Base-by-base conservation (phyloP, 768 basidiomycete species). In the Termitomyces sp. region DNA sequence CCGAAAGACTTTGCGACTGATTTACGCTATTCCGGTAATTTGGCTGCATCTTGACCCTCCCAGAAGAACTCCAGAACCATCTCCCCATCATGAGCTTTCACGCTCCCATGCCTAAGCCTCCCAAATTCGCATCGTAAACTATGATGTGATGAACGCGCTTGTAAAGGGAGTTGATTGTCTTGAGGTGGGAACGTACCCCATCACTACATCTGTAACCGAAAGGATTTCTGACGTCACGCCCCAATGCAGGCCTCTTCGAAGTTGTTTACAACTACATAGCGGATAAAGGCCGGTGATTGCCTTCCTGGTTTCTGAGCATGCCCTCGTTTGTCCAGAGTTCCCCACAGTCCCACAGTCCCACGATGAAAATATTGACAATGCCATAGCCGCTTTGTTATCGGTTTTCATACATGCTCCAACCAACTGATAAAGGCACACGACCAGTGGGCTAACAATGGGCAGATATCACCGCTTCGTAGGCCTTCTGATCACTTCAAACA, bases 371-470 rank as follows among this genome's bases (percentile, higher is more conserved):
- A 26, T 26, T 16, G 7, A 35, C 26, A 36, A 57, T 18, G 35
- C 5, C 36, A 52, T 33, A 26, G 51, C 13, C 14, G n/a, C 44
- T 38, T 18, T 35, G 38, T 26, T 40, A 33, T 14, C 45, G 18
- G 13, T 51, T 36, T 16, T 36, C 26, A 18, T 35, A 36, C 28
- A 36, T 22, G 12, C n/a, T 9, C 36, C 32, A 42, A 33, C 54
- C 56, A 57, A 53, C 42, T 57, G 56, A 60, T 56, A 51, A 47
- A 30, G 30, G 9, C 51, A 43, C 45, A 48, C 43, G 45, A 48
- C 40, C 46, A 35, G 16, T 28, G 16, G 3, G 14, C 6, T 32
- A 35, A 44, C 22, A 38, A 26, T 30, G 38, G 36, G 16, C 36
- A 35, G 52, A 33, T 52, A 48, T 55, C 30, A 55, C 45, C 46